Conservation (phyloP, 2,329 filamentous ascomycete species). For the Diaporthe longicolla region DNA sequence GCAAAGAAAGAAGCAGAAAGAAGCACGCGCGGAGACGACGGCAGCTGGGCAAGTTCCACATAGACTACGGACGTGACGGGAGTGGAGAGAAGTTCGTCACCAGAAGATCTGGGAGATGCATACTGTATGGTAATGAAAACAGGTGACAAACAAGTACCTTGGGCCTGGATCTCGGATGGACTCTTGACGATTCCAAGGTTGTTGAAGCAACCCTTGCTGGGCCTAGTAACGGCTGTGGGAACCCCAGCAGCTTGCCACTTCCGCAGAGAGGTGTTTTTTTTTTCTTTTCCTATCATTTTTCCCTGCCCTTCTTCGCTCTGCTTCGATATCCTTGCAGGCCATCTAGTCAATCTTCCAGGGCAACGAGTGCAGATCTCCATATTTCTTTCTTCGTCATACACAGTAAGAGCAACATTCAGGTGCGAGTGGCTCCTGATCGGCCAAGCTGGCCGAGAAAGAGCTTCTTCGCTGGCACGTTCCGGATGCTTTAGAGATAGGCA, state of each 20-base stretch:
- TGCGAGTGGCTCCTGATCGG: conserved; percentile 10
- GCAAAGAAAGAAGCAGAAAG: conserved; percentile 4
- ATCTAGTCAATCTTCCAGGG: background rate
- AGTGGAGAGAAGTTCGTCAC: conserved; percentile 28
- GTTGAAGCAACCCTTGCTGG: conserved; percentile 30
- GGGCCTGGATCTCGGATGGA: conserved; percentile 24
- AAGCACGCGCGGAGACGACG: conserved; percentile 12
- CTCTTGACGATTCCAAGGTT: conserved; percentile 17
- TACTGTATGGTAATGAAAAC: conserved; percentile 24
- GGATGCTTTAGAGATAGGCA: conserved; percentile 8
- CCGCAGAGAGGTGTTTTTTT: background rate
- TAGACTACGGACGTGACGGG: conserved; percentile 17
- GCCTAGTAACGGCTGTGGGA: conserved; percentile 11
- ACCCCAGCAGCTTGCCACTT: conserved; percentile 12
- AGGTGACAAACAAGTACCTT: conserved; percentile 11
- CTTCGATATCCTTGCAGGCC: background rate
- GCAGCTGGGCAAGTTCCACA: conserved; percentile 7
- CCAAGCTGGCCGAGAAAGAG: conserved; percentile 8
- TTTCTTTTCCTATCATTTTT: background rate
- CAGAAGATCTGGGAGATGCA: conserved; percentile 22
- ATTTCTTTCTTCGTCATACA: conserved; percentile 3
- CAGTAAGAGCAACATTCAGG: background rate
- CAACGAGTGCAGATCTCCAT: conserved; percentile 13
- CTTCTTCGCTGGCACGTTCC: conserved; percentile 8
- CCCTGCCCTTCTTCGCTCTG: background rate